Base-by-base conservation (phyloP, 1,284 basidiomycete genomes). In the Fomes fomentarius region DNA sequence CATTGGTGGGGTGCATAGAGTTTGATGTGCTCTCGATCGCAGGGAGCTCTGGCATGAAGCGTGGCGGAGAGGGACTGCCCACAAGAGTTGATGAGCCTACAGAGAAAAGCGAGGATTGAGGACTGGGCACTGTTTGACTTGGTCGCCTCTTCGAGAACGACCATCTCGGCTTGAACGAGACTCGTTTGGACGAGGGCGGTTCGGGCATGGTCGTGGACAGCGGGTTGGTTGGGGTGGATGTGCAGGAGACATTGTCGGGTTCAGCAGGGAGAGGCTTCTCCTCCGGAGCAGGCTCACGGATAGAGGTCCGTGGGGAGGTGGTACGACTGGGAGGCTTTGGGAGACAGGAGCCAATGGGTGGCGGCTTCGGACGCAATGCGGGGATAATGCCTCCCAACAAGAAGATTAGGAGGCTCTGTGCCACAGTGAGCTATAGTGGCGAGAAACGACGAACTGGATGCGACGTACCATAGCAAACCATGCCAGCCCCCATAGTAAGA, bases 81-180 rank as follows among this genome's bases (percentile, higher is more conserved):
- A 57, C 51, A 4, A 62, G 56, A 0, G 60, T 62, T 17, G 54
- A 33, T 11, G 62, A 58, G 3, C 51, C 54, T 15, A 35, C 51
- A 9, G 58, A 60, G 17, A 53, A 33, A 8, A 51, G 15, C 8
- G 58, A 60, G 3, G 51, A 52, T 37, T 56, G 53, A 14, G 52
- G 49, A 17, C 58, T 56, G 19, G 52, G 47, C 1, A 44, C 43
- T n/a, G 47, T 15, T 30, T 44, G 51, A 2, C 44, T 28, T 1
- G 28, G 14, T 28, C 37, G 40, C 17, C 39, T 47, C 40, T 43
- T 34, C 14, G 52, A 17, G 12, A 60, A 34, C 19, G 58, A 60
- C 58, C 58, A 60, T 30, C 40, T 53, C 28, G 41, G 38, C 50
- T 50, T 60, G 40, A 41, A 37, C 15, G 47, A 24, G 5, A 51